phyloP scores from a whole-genome alignment of 106 monocot species.

The Dioscorea dumetorum region DNA sequence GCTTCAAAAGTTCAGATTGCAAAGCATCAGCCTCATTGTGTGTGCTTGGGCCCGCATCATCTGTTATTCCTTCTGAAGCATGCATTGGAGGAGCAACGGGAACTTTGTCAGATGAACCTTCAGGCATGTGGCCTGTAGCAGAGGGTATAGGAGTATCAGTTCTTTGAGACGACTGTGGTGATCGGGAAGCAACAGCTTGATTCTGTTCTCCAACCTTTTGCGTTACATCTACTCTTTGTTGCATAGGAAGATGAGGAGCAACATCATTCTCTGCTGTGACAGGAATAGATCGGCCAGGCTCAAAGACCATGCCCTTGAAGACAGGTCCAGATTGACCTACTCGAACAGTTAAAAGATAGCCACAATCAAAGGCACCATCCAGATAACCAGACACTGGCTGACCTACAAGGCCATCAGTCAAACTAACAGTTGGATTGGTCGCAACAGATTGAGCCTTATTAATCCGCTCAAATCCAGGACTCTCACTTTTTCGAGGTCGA shows the following conservation, averaged over 20 bases:
- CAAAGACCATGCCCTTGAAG: slow-evolving; percentile 8
- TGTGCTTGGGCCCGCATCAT: neutral
- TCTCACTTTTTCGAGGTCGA: slow-evolving; percentile 7
- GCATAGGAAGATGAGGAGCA: slow-evolving; percentile 1
- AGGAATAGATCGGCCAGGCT: neutral
- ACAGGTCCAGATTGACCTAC: neutral
- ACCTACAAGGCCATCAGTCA: neutral
- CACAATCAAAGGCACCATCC: neutral
- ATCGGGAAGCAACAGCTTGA: neutral
- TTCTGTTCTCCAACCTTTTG: neutral
- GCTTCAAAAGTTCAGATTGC: neutral
- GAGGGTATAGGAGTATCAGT: neutral
- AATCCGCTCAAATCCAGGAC: neutral
- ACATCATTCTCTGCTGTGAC: slow-evolving; percentile 8
- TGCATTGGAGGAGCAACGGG: neutral
- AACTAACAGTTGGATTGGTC: neutral
- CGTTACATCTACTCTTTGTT: neutral
- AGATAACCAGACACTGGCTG: slow-evolving; percentile 7
- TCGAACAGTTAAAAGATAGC: slow-evolving; percentile 4
- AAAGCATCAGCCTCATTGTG: neutral
- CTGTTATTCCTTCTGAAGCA: neutral
- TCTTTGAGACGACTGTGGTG: too few species aligned
- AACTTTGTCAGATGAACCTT: too few species aligned
- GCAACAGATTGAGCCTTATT: neutral
- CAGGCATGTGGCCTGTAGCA: too few species aligned